phyloP scores from a whole-genome alignment of 2,329 filamentous ascomycete genomes.

The Drechslerella dactyloides region DNA sequence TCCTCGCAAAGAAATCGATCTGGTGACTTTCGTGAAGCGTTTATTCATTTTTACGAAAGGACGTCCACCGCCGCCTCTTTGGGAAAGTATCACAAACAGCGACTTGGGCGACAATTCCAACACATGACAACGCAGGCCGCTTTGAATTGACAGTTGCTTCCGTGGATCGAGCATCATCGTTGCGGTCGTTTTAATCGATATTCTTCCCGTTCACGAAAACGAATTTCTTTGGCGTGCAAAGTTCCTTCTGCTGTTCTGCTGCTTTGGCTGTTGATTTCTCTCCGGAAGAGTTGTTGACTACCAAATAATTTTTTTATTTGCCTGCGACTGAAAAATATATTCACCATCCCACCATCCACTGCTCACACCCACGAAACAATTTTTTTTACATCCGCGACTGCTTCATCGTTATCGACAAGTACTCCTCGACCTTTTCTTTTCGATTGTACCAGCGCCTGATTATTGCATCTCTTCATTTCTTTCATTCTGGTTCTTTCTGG shows the following conservation, averaged over 20 bases:
- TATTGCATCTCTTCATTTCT: conserved; percentile 6
- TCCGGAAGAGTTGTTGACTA: conserved; percentile 48
- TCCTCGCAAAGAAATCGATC: conserved; percentile 10
- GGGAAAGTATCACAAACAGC: conserved; percentile 37
- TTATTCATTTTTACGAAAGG: conserved; percentile 40
- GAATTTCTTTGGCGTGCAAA: conserved; percentile 24
- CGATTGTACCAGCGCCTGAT: conserved; percentile 12
- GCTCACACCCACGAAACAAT: conserved; percentile 27
- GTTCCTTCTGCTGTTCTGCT: conserved; percentile 16
- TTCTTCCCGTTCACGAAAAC: conserved; percentile 36
- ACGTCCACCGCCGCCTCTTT: conserved; percentile 24
- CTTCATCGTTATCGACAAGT: conserved; percentile 18
- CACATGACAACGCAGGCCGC: conserved; percentile 27
- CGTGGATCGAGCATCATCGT: conserved; percentile 30
- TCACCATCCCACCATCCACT: not conserved
- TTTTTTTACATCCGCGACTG: conserved; percentile 19
- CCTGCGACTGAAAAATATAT: conserved; percentile 7
- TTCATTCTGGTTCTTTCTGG: conserved; percentile 35
- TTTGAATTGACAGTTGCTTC: conserved; percentile 35
- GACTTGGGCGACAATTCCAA: conserved; percentile 18
- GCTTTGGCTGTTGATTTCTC: conserved; percentile 46
- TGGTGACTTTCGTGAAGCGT: conserved; percentile 38
- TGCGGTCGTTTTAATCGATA: not conserved
- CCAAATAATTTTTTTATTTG: conserved; percentile 22
- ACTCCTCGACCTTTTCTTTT: conserved; percentile 24